A percentile compares a stretch with the other conserved stretches of the same genome.
Evolutionary conservation across 768 basidiomycete genomes (phyloP).

Genomic region (Lactifluus volemus): DNA sequence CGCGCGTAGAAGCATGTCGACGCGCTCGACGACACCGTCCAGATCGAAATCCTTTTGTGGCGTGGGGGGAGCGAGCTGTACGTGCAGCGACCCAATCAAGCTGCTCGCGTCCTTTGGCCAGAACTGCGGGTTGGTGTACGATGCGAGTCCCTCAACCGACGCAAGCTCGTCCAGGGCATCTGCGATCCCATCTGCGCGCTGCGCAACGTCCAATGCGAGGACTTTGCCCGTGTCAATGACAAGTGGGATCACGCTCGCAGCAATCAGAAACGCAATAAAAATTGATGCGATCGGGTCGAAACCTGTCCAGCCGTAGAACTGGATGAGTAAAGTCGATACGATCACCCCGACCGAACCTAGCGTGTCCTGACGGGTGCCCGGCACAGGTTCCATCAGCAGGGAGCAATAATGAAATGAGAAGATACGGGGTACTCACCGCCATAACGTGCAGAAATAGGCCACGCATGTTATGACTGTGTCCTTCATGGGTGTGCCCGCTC

Average conservation of each 20-base stretch:
- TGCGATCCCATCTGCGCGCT: conserved; percentile 45
- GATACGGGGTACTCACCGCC: conserved; percentile 49
- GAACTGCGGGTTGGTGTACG: conserved; percentile 76
- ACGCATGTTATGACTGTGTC: conserved; percentile 97
- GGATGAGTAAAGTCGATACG: conserved; percentile 90
- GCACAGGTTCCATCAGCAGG: conserved; percentile 9
- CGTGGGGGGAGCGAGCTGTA: conserved; percentile 48
- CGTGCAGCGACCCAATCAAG: conserved; percentile 85
- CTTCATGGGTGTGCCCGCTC: conserved; percentile 49
- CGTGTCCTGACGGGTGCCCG: conserved; percentile 53
- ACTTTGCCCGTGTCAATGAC: conserved; percentile 90
- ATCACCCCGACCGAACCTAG: conserved; percentile 97
- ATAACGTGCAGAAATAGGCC: conserved; percentile 97
- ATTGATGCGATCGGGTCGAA: conserved; percentile 97
- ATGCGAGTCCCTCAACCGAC: conserved; percentile 68
- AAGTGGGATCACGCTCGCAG: conserved; percentile 90
- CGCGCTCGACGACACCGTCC: conserved; percentile 68
- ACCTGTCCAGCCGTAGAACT: conserved; percentile 96
- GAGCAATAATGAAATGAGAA: not conserved
- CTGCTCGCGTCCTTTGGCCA: conserved; percentile 92
- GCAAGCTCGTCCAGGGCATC: conserved; percentile 60
- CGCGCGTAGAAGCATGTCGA: conserved; percentile 61
- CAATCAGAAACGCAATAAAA: conserved; percentile 92
- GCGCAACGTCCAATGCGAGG: conserved; percentile 78
- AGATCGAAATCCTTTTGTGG: conserved; percentile 43